Base-by-base conservation (phyloP, 352 stramenopile genomes). In the Phytophthora megakarya region DNA sequence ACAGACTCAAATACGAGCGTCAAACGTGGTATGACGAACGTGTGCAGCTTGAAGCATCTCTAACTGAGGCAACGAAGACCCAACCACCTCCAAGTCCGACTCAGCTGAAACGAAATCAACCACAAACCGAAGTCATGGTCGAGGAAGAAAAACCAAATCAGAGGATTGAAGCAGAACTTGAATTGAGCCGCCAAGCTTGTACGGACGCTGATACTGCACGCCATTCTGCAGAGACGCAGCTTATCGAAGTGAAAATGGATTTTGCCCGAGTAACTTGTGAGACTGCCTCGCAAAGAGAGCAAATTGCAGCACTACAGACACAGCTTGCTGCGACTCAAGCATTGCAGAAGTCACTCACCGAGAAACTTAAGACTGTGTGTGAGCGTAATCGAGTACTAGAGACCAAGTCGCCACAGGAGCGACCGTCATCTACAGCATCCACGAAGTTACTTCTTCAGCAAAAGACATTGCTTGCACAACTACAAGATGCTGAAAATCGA, bases 1-100 rank as follows among this genome's bases (percentile, higher is more conserved):
- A 73, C n/a, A 65, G 64, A n/a, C 69, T 88, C 15, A 72, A 62
- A 37, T 21, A 67, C 8, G 76, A 86, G 13, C 74, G 67, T 5
- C 32, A 57, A 7, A 48, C 61, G 2, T 84, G 73, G 74, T 61
- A 76, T 26, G 47, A 53, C 9, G 76, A 89, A 35, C 66, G 53
- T 30, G 26, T 44, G n/a, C 58, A 72, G 16, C 39, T 72, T 25
- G 43, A 68, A 60, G 64, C 58, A 11, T 44, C 58, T n/a, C 39
- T 72, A 35, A 21, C 52, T 2, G 64, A 72, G 7, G 50, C 64
- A 16, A 61, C 59, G 5, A 72, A 68, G 39, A 68, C 58, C 3
- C 23, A 51, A 35, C 64, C 64, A 25, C 64, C 64, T 43, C 50
- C 50, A 33, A 72, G 64, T 33, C 64, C 64, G 12, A 46, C 15